phyloP scores from a whole-genome alignment of 306 rosid genomes.

The Fragaria vesca region DNA sequence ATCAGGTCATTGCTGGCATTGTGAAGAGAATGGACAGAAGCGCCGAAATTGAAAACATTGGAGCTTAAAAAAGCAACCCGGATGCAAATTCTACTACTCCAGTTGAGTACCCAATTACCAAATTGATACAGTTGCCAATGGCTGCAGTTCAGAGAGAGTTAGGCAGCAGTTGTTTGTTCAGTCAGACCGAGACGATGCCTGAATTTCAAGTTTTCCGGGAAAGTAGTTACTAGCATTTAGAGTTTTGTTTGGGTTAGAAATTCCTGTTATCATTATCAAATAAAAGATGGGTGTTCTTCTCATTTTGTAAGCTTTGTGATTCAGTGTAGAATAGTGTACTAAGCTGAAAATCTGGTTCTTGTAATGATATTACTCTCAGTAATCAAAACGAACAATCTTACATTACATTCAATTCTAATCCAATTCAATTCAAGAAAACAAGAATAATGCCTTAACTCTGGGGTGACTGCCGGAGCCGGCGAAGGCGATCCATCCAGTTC shows the following conservation, averaged over 20 bases:
- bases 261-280: not conserved
- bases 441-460: not conserved
- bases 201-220: not conserved
- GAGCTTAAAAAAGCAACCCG: conserved; percentile 45
- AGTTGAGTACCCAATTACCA: conserved; percentile 11
- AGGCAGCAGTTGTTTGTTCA: not conserved
- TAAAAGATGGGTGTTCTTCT: not conserved
- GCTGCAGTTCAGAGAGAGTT: not conserved
- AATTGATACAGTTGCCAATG: not conserved
- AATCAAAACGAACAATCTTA: not conserved
- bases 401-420: not conserved
- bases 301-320: not conserved
- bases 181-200: not conserved
- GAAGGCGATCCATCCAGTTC: conserved; percentile 74
- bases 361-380: not conserved
- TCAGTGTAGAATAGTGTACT: not conserved
- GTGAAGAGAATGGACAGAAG: conserved; percentile 81
- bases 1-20: conserved; percentile 92
- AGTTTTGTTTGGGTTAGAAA: not conserved
- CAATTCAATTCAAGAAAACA: not conserved
- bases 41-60: conserved; percentile 71
- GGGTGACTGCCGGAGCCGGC: conserved; percentile 41
- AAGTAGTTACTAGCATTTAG: not conserved
- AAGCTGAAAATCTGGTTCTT: not conserved
- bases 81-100: conserved; percentile 16